Evolutionary conservation across 441 rosid genomes (phyloP).

Genomic region (Erysimum pusillum): DNA sequence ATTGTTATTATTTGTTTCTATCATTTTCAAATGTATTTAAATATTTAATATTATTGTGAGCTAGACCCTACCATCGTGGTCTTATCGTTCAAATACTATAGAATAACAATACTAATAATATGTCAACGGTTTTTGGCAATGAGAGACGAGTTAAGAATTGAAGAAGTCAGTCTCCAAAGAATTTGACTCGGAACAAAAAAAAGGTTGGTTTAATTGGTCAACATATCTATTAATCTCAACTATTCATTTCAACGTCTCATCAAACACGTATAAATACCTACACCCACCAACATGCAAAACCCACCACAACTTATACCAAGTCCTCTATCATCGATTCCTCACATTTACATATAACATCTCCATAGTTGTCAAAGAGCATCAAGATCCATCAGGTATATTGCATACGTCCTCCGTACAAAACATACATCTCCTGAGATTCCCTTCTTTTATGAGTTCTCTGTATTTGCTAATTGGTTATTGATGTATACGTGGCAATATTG

Average conservation of each 20-base stretch:
- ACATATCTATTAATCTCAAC: constrained; percentile 23
- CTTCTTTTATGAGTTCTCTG: neutral
- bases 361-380: constrained; percentile 26
- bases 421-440: constrained; percentile 26
- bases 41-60: constrained; percentile 35
- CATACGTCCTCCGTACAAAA: neutral
- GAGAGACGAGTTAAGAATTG: constrained; percentile 29
- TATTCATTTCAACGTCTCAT: constrained; percentile 43
- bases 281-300: constrained; percentile 19
- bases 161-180: constrained; percentile 43
- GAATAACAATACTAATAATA: constrained; percentile 20
- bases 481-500: too few relatives aligned
- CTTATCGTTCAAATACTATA: constrained; percentile 32
- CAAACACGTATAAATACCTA: constrained; percentile 43
- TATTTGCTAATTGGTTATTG: constrained; percentile 11
- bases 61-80: constrained; percentile 43
- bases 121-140: constrained; percentile 48
- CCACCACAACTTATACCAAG: constrained; percentile 35
- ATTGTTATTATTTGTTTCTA: neutral
- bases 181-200: constrained; percentile 43
- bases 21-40: constrained; percentile 32
- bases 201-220: constrained; percentile 30
- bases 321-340: constrained; percentile 25
- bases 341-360: constrained; percentile 23
- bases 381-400: constrained; percentile 38